phyloP scores from a whole-genome alignment of 768 basidiomycete species.

The Leucogyrophana mollusca region DNA sequence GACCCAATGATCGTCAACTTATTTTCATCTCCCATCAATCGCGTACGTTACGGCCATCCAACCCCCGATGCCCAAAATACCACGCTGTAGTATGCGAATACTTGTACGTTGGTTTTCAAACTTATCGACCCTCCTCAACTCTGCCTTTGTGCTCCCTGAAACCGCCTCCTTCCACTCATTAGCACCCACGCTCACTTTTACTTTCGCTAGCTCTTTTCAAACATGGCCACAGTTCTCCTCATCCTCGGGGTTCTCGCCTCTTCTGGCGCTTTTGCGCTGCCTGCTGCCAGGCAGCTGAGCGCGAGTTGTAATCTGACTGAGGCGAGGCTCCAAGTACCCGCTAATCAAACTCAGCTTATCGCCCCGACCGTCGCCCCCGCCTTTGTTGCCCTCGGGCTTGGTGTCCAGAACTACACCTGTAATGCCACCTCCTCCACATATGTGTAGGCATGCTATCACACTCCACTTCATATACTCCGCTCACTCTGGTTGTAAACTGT shows the following conservation, averaged over 20 bases:
- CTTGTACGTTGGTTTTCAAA: background rate
- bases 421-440: constrained; percentile 38
- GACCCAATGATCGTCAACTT: too few relatives aligned
- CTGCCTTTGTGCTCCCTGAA: background rate
- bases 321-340: constrained; percentile 23
- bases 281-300: background rate
- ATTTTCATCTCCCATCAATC: too few relatives aligned
- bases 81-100: too few relatives aligned
- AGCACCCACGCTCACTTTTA: background rate
- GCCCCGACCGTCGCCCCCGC: constrained; percentile 34
- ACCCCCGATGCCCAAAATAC: too few relatives aligned
- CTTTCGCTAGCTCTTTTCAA: background rate
- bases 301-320: constrained; percentile 20
- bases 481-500: too few relatives aligned
- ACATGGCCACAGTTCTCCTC: background rate
- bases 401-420: constrained; percentile 59
- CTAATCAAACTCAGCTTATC: constrained; percentile 31
- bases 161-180: background rate
- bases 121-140: background rate
- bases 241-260: background rate
- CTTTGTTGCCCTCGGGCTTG: constrained; percentile 46
- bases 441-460: constrained; percentile 37
- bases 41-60: too few relatives aligned
- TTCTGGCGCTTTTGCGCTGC: background rate
- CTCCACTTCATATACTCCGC: too few relatives aligned